Evolutionary conservation across 805 yeast genomes (phyloP).

Genomic region (Saccharomycopsis amapae): DNA sequence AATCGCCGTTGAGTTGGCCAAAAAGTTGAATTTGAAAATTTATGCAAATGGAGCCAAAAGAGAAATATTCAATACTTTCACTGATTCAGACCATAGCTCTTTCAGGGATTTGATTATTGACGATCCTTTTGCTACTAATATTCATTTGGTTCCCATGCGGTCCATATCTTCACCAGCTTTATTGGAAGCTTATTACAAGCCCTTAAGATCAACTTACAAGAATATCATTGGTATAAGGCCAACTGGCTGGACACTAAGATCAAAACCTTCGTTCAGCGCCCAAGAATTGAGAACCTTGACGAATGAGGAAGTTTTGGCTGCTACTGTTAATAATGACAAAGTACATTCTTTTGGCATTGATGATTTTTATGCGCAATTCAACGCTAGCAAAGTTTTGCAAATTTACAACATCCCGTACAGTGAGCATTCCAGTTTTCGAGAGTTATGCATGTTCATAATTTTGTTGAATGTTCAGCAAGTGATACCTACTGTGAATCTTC

Average conservation of each 20-base stretch:
- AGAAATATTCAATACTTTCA: constrained; percentile 37
- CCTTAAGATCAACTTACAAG: constrained; percentile 41
- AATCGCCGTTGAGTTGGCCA: constrained; percentile 62
- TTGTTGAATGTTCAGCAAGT: constrained; percentile 43
- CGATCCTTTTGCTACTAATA: constrained; percentile 41
- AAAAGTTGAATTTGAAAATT: constrained; percentile 44
- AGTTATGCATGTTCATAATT: constrained; percentile 59
- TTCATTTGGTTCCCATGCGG: constrained; percentile 70
- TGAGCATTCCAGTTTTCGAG: constrained; percentile 89
- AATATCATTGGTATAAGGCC: constrained; percentile 71
- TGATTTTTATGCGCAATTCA: constrained; percentile 29
- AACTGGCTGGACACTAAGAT: constrained; percentile 80
- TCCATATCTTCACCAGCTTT: constrained; percentile 11
- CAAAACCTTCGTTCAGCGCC: constrained; percentile 9
- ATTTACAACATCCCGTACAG: constrained; percentile 75
- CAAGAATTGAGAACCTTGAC: constrained; percentile 11
- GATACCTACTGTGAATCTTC: constrained; percentile 71
- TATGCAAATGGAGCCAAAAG: constrained; percentile 44
- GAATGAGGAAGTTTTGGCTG: background rate
- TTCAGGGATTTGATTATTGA: constrained; percentile 29
- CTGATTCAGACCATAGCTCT: constrained; percentile 18
- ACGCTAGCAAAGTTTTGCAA: constrained; percentile 32
- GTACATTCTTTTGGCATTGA: constrained; percentile 21
- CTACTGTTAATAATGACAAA: constrained; percentile 4
- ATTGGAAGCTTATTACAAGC: constrained; percentile 43